Percentiles rank a stretch among this genome's conserved stretches.
These are phyloP conservation scores for Powellomyces hirtus DNA, from an alignment of 192 early-diverging fungal species.

Conservation along the genomic window DNA sequence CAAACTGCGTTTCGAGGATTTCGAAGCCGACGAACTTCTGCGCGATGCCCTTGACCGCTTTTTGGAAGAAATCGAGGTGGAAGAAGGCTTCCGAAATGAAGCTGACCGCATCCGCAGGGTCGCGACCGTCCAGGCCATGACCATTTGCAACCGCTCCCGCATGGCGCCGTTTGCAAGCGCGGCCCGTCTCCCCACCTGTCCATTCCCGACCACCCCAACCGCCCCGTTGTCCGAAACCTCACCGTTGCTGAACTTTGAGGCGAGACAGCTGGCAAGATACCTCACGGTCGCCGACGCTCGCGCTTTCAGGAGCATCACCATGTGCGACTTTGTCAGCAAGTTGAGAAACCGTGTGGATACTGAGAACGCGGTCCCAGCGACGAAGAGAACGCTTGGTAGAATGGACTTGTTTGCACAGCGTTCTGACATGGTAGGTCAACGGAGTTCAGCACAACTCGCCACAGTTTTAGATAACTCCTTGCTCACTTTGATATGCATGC, in stretches of 20 bases:
- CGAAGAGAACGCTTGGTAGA: conserved; percentile 4
- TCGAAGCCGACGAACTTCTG: conserved; percentile 42
- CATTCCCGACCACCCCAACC: not conserved
- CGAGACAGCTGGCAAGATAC: conserved; percentile 53
- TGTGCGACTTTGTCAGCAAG: conserved; percentile 30
- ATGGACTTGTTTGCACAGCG: conserved; percentile 58
- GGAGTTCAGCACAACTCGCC: no score
- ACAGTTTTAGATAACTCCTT: no score
- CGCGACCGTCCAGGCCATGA: conserved; percentile 7
- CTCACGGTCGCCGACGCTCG: conserved; percentile 26
- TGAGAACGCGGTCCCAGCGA: not conserved
- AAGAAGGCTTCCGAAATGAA: conserved; percentile 10
- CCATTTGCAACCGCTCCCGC: not conserved
- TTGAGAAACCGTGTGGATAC: not conserved
- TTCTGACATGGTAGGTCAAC: conserved; percentile 52
- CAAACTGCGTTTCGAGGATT: conserved; percentile 59
- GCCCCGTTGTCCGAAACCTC: not conserved
- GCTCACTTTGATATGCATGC: not conserved
- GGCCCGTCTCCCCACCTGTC: not conserved
- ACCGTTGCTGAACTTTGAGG: conserved; percentile 36
- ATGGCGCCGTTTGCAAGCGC: not conserved
- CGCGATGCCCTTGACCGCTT: conserved; percentile 48
- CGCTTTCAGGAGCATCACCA: conserved; percentile 22
- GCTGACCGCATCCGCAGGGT: not conserved
- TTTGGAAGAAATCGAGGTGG: conserved; percentile 39